Evolutionary conservation across 2,329 filamentous ascomycete species (phyloP), one percentile per base, ranked within the genome.

Genomic region (Ambrosiella xylebori): DNA sequence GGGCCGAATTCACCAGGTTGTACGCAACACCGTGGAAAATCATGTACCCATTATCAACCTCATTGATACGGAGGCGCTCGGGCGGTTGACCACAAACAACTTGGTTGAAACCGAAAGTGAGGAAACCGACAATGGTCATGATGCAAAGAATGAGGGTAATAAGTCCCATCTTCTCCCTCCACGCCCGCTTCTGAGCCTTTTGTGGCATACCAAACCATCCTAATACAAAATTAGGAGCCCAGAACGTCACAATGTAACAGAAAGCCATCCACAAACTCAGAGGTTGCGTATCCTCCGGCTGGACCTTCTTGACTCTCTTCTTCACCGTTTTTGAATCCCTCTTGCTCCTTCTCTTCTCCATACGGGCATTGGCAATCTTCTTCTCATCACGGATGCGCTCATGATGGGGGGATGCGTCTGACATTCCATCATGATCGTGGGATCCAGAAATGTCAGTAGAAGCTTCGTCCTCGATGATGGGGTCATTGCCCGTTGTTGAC

Each of bases 131-230:
- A 66, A 90, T 82, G 8, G 81, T 79, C 75, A 90, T 94, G 67
- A 97, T 90, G 61, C 85, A 67, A 38, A 95, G 67, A 67, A 98
- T 98, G 67, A 98, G 82, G 71, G 90, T 95, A 72, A 96, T 87
- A 60, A 98, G 73, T 1, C 93, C 93, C 76, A 98, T 94, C 77
- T 98, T 98, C 69, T 98, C 93, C 63, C 93, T 81, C 93, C 93
- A 98, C 1, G 93, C 93, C 65, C 88, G 80, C 67, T 89, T 85
- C 69, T 97, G 88, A 13, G 85, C 88, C 69, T 86, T 93, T 51
- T 86, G 78, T 7, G 82, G 81, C 76, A 86, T 94, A 44, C 90
- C 89, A 66, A 89, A 93, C 70, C 88, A 95, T 63, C 78, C 80
- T 57, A 98, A 74, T 36, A 96, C 71, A 61, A 91, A 86, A 67